Base-by-base conservation (phyloP, 2,329 filamentous ascomycete genomes). In the Cladosporium sphaerospermum region DNA sequence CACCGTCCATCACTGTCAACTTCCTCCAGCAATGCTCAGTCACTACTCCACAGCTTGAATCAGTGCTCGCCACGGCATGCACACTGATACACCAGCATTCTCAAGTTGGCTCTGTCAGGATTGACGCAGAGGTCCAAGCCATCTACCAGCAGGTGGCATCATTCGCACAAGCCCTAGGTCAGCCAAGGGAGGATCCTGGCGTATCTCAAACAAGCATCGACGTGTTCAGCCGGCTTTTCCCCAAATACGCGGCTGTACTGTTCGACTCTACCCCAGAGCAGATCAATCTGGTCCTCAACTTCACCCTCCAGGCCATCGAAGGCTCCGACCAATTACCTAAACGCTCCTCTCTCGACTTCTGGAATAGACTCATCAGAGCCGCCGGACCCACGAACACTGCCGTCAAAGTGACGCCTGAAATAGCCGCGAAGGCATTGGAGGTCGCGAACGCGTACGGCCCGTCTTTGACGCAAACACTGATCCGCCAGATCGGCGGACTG, bases 291-390 rank as follows among this genome's bases (percentile, higher is more conserved):
- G 78, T 89, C 56, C 86, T 95, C 62, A 71, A 84, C 50, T 91
- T 92, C 62, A 80, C 83, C 0, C 72, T 93, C 10, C 79, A 81
- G 60, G 83, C 88, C 7, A 71, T 95, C 6, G 78, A 84, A 41
- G 85, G 84, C 10, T 81, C 78, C 31, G 88, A 93, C 55, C 83
- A 86, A 0, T 72, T 95, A 9, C 86, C 88, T 0, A 95, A 93
- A 69, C 79, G 79, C 31, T 81, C 86, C 2, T 81, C 88, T 1
- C 81, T 84, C 8, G 82, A 86, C 28, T 88, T 95, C 57, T 93
- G 89, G 87, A 83, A 86, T 70, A 60, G 76, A 64, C 67, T 73
- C 31, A 69, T 74, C 18, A 66, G 51, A 62, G 58, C 73, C 19
- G 62, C 77, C 6, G 69, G 59, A 64, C 71, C 33, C 69, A 9